Evolutionary conservation across 2,329 filamentous ascomycete genomes (phyloP).

Genomic region (Aspergillus sp.): DNA sequence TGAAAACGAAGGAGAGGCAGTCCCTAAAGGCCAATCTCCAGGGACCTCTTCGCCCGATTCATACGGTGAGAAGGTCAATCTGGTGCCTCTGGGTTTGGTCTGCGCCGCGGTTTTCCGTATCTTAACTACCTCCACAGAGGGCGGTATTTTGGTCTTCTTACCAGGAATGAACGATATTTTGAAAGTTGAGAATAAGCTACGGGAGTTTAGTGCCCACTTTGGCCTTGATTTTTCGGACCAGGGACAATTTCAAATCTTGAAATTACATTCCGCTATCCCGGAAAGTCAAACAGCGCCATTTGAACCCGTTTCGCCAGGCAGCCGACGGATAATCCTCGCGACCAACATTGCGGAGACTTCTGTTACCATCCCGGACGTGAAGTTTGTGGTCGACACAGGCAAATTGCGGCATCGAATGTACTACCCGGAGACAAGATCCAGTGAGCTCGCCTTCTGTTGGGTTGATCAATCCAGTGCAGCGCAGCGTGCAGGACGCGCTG

Average conservation of each 20-base stretch:
- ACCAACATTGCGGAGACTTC: constrained; percentile 46
- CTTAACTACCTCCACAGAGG: constrained; percentile 32
- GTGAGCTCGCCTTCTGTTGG: constrained; percentile 36
- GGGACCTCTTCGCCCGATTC: too few relatives aligned
- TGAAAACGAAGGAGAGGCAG: too few relatives aligned
- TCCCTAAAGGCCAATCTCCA: too few relatives aligned
- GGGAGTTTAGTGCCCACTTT: constrained; percentile 11
- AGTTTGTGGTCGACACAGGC: constrained; percentile 42
- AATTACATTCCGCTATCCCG: constrained; percentile 40
- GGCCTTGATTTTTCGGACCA: constrained; percentile 35
- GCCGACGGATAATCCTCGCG: constrained; percentile 41
- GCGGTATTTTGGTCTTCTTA: constrained; percentile 42
- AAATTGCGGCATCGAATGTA: constrained; percentile 33
- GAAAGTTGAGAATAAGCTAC: constrained; percentile 22
- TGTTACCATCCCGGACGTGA: constrained; percentile 44
- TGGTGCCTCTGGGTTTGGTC: constrained; percentile 35
- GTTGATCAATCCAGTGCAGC: constrained; percentile 39
- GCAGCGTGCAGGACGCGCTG: constrained; percentile 43
- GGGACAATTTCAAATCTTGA: constrained; percentile 33
- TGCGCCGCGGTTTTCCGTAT: constrained; percentile 39
- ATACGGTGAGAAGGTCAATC: constrained; percentile 30
- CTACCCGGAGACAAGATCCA: constrained; percentile 31
- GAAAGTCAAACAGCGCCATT: constrained; percentile 38
- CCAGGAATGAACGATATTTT: constrained; percentile 37
- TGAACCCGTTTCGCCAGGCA: constrained; percentile 28